Base-by-base conservation (phyloP, 2,329 filamentous ascomycete genomes). In the Fusarium virguliforme region DNA sequence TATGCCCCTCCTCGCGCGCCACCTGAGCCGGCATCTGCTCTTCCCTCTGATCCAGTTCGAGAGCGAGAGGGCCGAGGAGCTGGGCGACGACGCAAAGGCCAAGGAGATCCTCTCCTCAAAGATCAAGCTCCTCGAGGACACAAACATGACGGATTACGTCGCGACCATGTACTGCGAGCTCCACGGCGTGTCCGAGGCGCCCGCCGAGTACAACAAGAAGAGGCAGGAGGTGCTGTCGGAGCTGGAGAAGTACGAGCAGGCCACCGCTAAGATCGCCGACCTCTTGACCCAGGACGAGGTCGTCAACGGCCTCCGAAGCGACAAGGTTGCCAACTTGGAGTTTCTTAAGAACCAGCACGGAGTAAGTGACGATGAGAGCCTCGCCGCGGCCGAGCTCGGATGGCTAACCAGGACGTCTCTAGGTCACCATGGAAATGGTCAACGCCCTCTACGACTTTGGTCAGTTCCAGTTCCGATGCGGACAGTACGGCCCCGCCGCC, bases 121-220 rank as follows among this genome's bases (percentile, higher is more conserved):
- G 84, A 97, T 95, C 82, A 92, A 95, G 84, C 90, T 99, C 65
- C 90, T 99, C 75, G 95, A 97, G 86, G 91, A 94, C 82, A 98
- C 96, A 79, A 98, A 98, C 87, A 99, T 99, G 96, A 96, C 92
- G 78, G 96, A 99, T 84, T 99, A 97, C 81, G 94, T 98, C 60
- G 95, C 95, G 79, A 93, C 92, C 78, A 86, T 99, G 74, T 94
- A 97, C 87, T 92, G 93, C 81, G 93, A 98, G 79, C 90, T 99
- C 74, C 90, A 98, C 85, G 88, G 91, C 76, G 89, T 94, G 72
- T 87, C 92, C 67, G 88, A 93, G 69, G 85, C 92, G 60, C 95
- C 96, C 56, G 88, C 92, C 71, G 94, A 98, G 83, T 98, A 95
- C 82, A 89, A 90, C 76, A 91, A 92, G 82, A 97, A 96, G 90